phyloP scores from a whole-genome alignment of 1,284 basidiomycete genomes.

The Cutaneotrichosporon sp. region DNA sequence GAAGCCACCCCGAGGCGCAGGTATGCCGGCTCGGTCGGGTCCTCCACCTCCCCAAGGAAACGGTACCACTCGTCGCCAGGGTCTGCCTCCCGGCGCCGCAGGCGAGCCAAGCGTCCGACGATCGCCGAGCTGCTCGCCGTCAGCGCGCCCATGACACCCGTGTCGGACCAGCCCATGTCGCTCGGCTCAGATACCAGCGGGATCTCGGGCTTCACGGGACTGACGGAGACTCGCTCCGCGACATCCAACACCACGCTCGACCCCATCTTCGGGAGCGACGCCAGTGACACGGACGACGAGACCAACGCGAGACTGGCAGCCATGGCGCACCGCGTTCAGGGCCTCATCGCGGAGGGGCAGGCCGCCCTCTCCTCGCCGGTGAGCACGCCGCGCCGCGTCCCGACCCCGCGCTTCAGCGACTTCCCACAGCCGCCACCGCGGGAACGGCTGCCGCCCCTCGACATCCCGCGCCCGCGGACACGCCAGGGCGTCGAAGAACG shows the following conservation, averaged over 20 bases:
- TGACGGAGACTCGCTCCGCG: neutral
- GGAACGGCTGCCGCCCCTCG: neutral
- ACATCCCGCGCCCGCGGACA: neutral
- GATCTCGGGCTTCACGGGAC: neutral
- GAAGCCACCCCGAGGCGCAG: neutral
- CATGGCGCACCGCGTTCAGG: constrained; percentile 19
- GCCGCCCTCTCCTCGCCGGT: constrained; percentile 14
- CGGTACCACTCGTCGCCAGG: neutral
- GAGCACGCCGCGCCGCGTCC: neutral
- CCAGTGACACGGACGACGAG: constrained; percentile 6
- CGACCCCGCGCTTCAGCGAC: neutral
- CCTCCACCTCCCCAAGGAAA: neutral
- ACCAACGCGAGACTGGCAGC: constrained; percentile 14
- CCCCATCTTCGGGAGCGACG: neutral
- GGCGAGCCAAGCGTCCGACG: constrained; percentile 15
- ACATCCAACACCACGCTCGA: neutral
- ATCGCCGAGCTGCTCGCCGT: constrained; percentile 16
- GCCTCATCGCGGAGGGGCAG: constrained; percentile 19
- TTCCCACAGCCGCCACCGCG: neutral
- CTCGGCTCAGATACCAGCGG: neutral
- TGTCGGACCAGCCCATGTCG: neutral
- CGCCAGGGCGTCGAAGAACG: neutral
- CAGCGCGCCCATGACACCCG: neutral
- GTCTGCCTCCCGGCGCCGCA: neutral
- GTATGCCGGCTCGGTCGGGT: neutral